phyloP scores from a whole-genome alignment of 2,329 filamentous ascomycete genomes.

The Apiospora aurea region DNA sequence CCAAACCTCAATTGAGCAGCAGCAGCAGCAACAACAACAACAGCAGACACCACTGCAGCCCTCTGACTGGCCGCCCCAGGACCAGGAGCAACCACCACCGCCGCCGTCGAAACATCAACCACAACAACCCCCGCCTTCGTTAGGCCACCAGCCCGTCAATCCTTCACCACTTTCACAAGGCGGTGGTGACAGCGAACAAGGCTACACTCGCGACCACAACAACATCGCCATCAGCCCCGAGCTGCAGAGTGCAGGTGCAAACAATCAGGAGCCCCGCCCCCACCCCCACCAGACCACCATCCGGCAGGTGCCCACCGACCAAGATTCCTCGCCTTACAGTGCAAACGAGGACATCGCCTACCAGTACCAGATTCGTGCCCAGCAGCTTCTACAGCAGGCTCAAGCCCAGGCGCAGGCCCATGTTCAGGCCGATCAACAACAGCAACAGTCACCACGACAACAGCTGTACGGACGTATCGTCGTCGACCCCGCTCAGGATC shows the following conservation, averaged over 20 bases:
- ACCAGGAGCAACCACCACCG: constrained; percentile 21
- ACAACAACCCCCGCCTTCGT: constrained; percentile 49
- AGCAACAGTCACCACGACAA: constrained; percentile 41
- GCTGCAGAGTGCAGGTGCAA: constrained; percentile 50
- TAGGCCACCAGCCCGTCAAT: constrained; percentile 33
- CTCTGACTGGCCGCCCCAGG: constrained; percentile 30
- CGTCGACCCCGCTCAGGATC: constrained; percentile 49
- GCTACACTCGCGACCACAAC: constrained; percentile 46
- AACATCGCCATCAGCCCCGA: constrained; percentile 47
- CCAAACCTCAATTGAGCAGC: constrained; percentile 36
- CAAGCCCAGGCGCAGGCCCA: constrained; percentile 29
- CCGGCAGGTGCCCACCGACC: constrained; percentile 55
- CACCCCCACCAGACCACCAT: constrained; percentile 49
- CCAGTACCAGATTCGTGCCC: constrained; percentile 36
- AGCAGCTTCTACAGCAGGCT: constrained; percentile 44
- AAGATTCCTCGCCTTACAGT: constrained; percentile 52
- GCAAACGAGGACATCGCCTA: constrained; percentile 51
- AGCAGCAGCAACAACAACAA: constrained; percentile 31
- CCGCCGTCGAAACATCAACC: constrained; percentile 30
- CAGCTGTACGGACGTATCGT: constrained; percentile 46
- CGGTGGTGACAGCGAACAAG: constrained; percentile 49
- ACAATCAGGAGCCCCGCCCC: constrained; percentile 25
- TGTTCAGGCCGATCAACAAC: constrained; percentile 42
- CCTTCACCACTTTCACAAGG: constrained; percentile 43
- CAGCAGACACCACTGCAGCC: constrained; percentile 23